phyloP scores from a whole-genome alignment of 768 basidiomycete species.

The Mycena polygramma region DNA sequence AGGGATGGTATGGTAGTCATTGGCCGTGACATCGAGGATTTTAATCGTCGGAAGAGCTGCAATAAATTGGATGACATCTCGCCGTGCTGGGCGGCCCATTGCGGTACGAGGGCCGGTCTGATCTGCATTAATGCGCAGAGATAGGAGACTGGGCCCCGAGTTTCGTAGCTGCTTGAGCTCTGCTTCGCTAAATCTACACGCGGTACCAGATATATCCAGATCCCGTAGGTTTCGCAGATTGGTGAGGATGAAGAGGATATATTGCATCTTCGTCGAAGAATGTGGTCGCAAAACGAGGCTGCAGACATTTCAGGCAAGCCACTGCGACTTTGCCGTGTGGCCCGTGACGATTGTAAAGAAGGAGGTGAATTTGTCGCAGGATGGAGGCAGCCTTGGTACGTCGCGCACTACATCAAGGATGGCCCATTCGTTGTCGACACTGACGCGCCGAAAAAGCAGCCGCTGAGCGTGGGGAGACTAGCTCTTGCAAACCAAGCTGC shows the following conservation, averaged over 20 bases:
- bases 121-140: constrained; percentile 6
- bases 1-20: neutral
- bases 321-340: constrained; percentile 8
- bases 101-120: neutral
- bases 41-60: neutral
- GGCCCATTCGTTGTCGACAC: neutral
- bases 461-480: constrained; percentile 3
- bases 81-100: neutral
- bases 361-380: neutral
- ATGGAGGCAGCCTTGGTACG: no score
- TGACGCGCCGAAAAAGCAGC: constrained; percentile 10
- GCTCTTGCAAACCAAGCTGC: constrained; percentile 3
- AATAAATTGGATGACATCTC: neutral
- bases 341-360: constrained; percentile 3
- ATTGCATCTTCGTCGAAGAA: neutral
- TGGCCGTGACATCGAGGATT: constrained; percentile 12
- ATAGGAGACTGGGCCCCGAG: neutral
- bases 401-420: no score
- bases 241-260: neutral
- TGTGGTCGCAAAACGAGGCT: neutral
- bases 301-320: neutral
- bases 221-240: constrained; percentile 15
- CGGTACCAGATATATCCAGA: neutral
- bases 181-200: neutral
- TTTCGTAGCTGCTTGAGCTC: neutral